phyloP scores from a whole-genome alignment of 2,329 filamentous ascomycete species.

The Fusarium setosum region DNA sequence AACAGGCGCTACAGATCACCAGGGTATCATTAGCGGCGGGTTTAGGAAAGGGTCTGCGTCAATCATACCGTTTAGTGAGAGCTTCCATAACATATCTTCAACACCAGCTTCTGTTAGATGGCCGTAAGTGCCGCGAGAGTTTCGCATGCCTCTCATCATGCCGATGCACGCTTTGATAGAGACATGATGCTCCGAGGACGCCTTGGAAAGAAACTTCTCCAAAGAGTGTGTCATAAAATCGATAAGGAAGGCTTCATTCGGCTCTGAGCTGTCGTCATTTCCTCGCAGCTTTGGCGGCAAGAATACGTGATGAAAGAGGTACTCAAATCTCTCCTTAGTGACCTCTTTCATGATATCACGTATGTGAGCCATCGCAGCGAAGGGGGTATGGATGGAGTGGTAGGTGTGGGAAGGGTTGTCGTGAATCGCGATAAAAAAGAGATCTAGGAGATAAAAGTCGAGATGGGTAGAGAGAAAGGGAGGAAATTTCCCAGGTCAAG shows the following conservation, averaged over 20 bases:
- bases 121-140: not conserved
- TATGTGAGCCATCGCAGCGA: not conserved
- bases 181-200: not conserved
- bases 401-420: not conserved
- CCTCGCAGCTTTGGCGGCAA: constrained; percentile 45
- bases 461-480: too few relatives aligned
- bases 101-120: constrained; percentile 6
- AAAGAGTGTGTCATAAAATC: constrained; percentile 18
- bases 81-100: not conserved
- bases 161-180: not conserved
- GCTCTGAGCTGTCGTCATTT: constrained; percentile 10
- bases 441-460: not conserved
- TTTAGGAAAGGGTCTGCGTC: not conserved
- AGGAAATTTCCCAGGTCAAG: too few relatives aligned
- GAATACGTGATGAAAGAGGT: constrained; percentile 44
- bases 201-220: constrained; percentile 2
- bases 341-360: not conserved
- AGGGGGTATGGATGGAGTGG: too few relatives aligned
- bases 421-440: not conserved
- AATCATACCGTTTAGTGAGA: constrained; percentile 7
- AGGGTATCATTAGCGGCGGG: not conserved
- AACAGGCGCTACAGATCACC: not conserved
- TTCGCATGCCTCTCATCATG: constrained; percentile 23
- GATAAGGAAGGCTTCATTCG: not conserved
- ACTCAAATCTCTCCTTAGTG: constrained; percentile 1